Base-by-base conservation (phyloP, 2,329 filamentous ascomycete genomes). In the Dendryphion nanum region DNA sequence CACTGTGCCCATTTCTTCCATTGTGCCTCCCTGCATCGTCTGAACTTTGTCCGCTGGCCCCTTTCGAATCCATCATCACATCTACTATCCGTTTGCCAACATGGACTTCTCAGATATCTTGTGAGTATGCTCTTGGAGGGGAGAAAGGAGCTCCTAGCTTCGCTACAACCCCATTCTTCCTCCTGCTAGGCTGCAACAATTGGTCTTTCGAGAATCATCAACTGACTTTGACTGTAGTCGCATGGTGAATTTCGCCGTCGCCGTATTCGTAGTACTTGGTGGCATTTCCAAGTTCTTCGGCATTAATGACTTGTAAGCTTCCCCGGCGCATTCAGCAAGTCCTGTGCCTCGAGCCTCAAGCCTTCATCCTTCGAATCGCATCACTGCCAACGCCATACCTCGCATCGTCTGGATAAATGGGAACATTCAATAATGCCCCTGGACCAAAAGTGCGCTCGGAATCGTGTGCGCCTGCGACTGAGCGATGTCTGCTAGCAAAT, bases 181-280 rank as follows among this genome's bases (percentile, higher is more conserved):
- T n/a, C n/a, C n/a, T n/a, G 29, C 29, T 30, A 30, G 29, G 29
- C 29, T 30, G 8, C 29, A 30, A 16, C 29, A 17, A 10, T 16
- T 30, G 7, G 31, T 18, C 12, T 10, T 33, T 12, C 17, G 8
- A 20, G 6, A 6, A 33, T 10, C 29, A 10, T 10, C 15, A 44
- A 57, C 38, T 16, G 26, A 39, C 21, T 10, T 54, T 45, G 42
- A 37, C 18, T 53, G 43, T 66, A 97, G 93, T 74, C 93, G 93
- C 63, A 82, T 97, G 63, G 87, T 95, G 67, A 98, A 98, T 78
- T 76, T 98, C 68, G 87, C 75, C 57, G 83, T 94, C 48, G 93
- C 84, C 57, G 84, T 84, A 53, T 78, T 95, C 52, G 94, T 95
- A 82, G 74, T 95, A 33, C 75, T 95, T 33, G 91, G 90, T 50